These are phyloP conservation scores for Lentinula sp. DNA, from an alignment of 768 basidiomycete species.

Conservation along the genomic window DNA sequence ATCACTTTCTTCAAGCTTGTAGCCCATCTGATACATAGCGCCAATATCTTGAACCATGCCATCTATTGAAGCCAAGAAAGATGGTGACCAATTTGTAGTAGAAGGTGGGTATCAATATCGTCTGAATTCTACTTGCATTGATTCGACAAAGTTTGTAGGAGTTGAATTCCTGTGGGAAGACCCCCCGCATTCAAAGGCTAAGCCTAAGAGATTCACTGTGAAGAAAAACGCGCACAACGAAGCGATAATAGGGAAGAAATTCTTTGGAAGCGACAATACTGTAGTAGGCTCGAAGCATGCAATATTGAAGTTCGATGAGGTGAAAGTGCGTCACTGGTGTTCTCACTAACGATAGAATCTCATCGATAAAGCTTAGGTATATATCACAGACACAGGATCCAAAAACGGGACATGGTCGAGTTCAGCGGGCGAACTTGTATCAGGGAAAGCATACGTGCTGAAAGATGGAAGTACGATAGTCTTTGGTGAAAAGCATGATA, in stretches of 20 bases:
- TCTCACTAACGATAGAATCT: not conserved
- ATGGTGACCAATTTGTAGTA: not conserved
- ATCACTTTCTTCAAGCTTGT: no score
- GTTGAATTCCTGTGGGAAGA: conserved; percentile 10
- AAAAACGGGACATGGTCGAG: conserved; percentile 9
- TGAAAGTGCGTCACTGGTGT: conserved; percentile 6
- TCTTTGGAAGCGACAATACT: conserved; percentile 1
- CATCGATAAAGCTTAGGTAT: conserved; percentile 5
- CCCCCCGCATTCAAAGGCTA: not conserved
- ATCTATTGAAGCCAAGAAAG: not conserved
- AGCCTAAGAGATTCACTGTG: conserved; percentile 3
- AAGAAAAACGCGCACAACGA: not conserved
- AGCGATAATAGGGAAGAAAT: conserved; percentile 2
- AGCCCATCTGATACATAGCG: not conserved
- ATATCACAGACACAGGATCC: conserved; percentile 10
- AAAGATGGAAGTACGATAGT: conserved; percentile 12
- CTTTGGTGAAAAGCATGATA: conserved; percentile 10
- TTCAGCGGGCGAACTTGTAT: conserved; percentile 8
- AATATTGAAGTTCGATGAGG: conserved; percentile 7
- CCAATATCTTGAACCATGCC: not conserved
- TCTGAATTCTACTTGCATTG: not conserved
- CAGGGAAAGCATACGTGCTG: conserved; percentile 5
- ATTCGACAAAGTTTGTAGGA: not conserved
- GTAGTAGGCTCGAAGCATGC: conserved; percentile 1
- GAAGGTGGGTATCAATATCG: not conserved